Evolutionary conservation across 2,329 filamentous ascomycete genomes (phyloP).

Genomic region (Clarireedia monteithiana): DNA sequence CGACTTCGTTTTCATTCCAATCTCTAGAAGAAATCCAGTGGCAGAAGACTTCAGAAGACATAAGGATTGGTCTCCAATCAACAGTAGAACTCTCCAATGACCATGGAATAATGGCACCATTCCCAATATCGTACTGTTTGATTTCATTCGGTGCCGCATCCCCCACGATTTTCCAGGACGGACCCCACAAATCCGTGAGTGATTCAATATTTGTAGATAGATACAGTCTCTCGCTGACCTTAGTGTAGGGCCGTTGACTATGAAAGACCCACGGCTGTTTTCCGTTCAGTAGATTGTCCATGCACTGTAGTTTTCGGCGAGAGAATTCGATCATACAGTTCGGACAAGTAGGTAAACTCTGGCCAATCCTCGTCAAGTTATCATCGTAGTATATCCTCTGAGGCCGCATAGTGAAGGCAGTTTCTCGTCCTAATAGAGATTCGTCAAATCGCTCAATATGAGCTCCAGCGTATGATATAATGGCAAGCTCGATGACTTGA

Average conservation of each 20-base stretch:
- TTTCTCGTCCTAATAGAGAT: not conserved
- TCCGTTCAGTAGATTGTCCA: not conserved
- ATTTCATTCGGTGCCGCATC: not conserved
- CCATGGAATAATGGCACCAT: constrained; percentile 15
- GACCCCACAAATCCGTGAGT: constrained; percentile 12
- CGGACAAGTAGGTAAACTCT: not conserved
- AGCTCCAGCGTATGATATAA: constrained; percentile 13
- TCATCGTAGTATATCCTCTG: not conserved
- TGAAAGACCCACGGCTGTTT: constrained; percentile 2
- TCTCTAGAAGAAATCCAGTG: not conserved
- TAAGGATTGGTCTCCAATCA: no score
- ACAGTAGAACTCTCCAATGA: not conserved
- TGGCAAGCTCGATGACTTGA: constrained; percentile 8
- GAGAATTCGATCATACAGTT: not conserved
- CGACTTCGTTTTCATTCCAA: not conserved
- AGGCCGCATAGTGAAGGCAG: not conserved
- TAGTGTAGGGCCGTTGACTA: not conserved
- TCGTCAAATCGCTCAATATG: constrained; percentile 10
- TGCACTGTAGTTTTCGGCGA: constrained; percentile 1
- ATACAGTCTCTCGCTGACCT: not conserved
- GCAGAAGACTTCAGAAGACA: not conserved
- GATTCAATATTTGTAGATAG: constrained; percentile 5
- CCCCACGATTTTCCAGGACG: constrained; percentile 6
- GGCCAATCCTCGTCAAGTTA: not conserved
- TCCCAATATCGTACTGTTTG: constrained; percentile 14